Evolutionary conservation across 179 eudicot species (phyloP).

Genomic region (Patellifolia procumbens): DNA sequence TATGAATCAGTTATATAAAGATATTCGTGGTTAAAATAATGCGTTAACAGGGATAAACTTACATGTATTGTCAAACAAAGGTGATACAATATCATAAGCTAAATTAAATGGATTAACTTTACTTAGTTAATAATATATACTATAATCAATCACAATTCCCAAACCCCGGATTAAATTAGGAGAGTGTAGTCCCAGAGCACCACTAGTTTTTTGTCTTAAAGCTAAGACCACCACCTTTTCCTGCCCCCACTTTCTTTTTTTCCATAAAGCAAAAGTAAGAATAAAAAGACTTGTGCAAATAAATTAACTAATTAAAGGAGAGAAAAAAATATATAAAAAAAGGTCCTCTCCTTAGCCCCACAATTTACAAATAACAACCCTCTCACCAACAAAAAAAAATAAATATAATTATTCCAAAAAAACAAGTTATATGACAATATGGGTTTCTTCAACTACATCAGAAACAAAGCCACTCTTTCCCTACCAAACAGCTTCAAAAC

Average conservation of each 20-base stretch:
- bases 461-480: conserved; percentile 43
- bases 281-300: conserved; percentile 34
- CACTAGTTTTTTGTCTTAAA: conserved; percentile 50
- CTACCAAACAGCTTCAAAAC: conserved; percentile 38
- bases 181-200: conserved; percentile 32
- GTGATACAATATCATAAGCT: not conserved
- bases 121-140: conserved; percentile 6
- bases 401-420: conserved; percentile 33
- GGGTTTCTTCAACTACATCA: conserved; percentile 37
- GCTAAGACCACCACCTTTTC: conserved; percentile 58
- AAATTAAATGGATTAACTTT: conserved; percentile 5
- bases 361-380: conserved; percentile 35
- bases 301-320: conserved; percentile 32
- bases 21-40: too few relatives aligned
- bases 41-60: too few relatives aligned
- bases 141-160: conserved; percentile 34
- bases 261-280: conserved; percentile 70
- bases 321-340: conserved; percentile 30
- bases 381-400: conserved; percentile 18
- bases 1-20: too few relatives aligned
- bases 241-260: conserved; percentile 46
- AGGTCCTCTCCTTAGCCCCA: conserved; percentile 46
- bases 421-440: conserved; percentile 21
- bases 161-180: conserved; percentile 24
- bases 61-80: too few relatives aligned